Conservation (phyloP, 106 monocot species). For the Gastrodia elata region DNA sequence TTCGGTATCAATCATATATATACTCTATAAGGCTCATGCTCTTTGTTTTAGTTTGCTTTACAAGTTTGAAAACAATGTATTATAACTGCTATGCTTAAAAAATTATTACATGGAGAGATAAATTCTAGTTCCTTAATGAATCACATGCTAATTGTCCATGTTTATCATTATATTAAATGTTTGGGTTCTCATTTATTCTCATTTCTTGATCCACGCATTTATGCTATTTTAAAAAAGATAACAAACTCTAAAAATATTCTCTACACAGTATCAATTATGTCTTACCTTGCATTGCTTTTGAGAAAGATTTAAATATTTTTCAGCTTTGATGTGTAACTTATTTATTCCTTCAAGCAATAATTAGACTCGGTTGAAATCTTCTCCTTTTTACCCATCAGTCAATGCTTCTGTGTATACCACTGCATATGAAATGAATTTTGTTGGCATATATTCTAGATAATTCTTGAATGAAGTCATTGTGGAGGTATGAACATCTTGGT, state of each 20-base stretch:
- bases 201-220: neutral
- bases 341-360: no score
- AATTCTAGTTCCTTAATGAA: neutral
- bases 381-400: no score
- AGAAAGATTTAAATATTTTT: no score
- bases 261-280: no score
- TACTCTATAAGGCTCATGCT: neutral
- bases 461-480: no score
- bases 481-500: no score
- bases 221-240: neutral
- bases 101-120: neutral
- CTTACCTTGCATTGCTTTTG: neutral
- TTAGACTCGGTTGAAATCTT: no score
- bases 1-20: neutral
- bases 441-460: no score
- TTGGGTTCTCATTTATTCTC: neutral
- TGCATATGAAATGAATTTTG: no score
- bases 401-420: no score
- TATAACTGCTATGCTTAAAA: neutral
- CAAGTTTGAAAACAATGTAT: neutral
- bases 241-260: no score
- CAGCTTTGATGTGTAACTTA: neutral
- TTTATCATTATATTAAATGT: neutral
- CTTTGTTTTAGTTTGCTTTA: neutral
- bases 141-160: neutral